phyloP scores from a whole-genome alignment of 78 protist species.

The Isochrysis galbana region DNA sequence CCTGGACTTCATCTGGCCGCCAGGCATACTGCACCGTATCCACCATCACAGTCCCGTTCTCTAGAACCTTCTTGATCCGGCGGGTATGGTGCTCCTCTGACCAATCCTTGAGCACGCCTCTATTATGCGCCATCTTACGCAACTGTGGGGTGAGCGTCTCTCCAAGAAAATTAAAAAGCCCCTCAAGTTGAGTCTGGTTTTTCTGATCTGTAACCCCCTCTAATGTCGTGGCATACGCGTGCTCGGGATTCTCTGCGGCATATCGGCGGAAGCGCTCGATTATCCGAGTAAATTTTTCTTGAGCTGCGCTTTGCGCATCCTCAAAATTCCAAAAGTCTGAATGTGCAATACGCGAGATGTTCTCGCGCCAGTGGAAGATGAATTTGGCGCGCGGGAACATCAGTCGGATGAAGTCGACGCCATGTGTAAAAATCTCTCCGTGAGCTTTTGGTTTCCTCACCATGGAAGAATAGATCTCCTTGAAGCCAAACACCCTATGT shows the following conservation, averaged over 20 bases:
- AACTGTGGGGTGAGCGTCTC: neutral
- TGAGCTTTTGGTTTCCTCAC: neutral
- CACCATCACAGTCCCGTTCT: neutral
- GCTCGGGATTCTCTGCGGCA: neutral
- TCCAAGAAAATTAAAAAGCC: neutral
- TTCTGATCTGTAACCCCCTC: neutral
- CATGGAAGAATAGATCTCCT: neutral
- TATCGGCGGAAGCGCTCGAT: neutral
- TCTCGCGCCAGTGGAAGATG: neutral
- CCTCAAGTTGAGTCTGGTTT: neutral
- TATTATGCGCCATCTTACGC: neutral
- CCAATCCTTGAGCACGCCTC: neutral
- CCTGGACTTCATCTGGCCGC: neutral
- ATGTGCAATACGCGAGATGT: neutral
- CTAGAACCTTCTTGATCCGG: neutral
- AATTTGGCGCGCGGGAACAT: slow-evolving; percentile 19
- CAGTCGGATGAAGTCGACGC: neutral
- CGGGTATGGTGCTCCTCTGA: neutral
- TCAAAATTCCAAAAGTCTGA: slow-evolving; percentile 3
- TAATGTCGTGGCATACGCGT: neutral
- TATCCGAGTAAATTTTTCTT: neutral
- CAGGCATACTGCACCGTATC: neutral
- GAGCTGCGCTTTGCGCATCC: neutral
- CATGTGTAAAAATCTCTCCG: neutral
- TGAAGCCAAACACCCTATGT: neutral